Conservation (phyloP, 495 filamentous ascomycete genomes). For the Stereocaulon alpinum region DNA sequence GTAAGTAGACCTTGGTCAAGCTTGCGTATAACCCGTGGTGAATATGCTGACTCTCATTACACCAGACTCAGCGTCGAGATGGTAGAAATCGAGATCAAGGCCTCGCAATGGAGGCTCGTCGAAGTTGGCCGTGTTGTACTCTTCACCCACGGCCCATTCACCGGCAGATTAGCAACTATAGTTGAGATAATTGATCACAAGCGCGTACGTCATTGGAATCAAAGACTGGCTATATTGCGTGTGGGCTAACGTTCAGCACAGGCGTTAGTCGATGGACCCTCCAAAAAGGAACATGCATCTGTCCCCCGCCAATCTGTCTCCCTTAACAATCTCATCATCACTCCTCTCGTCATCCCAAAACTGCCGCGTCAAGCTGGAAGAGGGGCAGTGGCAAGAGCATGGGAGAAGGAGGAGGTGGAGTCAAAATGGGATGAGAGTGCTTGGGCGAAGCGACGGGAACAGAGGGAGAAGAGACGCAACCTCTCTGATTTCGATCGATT, state of each 20-base stretch:
- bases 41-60: conserved; percentile 16
- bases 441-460: conserved; percentile 82
- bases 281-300: conserved; percentile 57
- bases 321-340: conserved; percentile 75
- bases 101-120: conserved; percentile 77
- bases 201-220: conserved; percentile 63
- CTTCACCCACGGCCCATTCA: conserved; percentile 64
- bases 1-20: not conserved
- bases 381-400: conserved; percentile 67
- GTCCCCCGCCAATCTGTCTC: conserved; percentile 75
- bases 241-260: conserved; percentile 31
- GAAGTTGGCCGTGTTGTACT: conserved; percentile 95
- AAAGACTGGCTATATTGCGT: not conserved
- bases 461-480: conserved; percentile 72
- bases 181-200: conserved; percentile 99
- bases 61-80: conserved; percentile 37
- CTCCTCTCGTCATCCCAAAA: conserved; percentile 77
- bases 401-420: conserved; percentile 82
- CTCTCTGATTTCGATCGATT: conserved; percentile 98
- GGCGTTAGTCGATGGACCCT: conserved; percentile 93
- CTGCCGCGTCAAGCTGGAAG: conserved; percentile 79
- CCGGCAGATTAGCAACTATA: conserved; percentile 79
- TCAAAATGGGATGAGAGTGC: conserved; percentile 77
- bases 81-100: conserved; percentile 60
- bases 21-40: conserved; percentile 8